These are phyloP conservation scores for Schwanniomyces sp. DNA, from an alignment of 805 yeast species.

Conservation along the genomic window DNA sequence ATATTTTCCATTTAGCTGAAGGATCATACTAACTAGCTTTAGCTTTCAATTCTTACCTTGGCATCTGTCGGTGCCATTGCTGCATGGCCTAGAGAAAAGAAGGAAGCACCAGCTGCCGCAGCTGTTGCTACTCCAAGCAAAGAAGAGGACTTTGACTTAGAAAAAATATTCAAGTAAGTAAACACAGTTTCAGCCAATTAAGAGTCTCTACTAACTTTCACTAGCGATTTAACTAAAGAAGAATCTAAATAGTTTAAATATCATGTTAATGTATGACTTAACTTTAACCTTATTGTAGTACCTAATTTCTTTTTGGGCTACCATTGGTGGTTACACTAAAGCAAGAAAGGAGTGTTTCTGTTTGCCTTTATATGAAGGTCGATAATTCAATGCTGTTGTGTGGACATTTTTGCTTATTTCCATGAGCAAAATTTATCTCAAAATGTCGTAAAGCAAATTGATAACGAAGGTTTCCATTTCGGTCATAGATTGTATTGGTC, in stretches of 20 bases:
- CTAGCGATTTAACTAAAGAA: constrained; percentile 43
- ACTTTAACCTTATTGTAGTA: too few relatives aligned
- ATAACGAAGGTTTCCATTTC: background rate
- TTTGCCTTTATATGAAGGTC: too few relatives aligned
- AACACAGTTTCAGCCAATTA: background rate
- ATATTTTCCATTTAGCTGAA: background rate
- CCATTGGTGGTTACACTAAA: too few relatives aligned
- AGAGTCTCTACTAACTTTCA: constrained; percentile 14
- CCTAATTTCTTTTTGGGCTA: too few relatives aligned
- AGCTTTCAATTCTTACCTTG: constrained; percentile 44
- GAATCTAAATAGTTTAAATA: constrained; percentile 29
- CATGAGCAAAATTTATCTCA: too few relatives aligned
- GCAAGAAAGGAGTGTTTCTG: too few relatives aligned
- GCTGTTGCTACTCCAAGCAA: constrained; percentile 22
- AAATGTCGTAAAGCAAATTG: background rate
- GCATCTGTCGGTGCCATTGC: constrained; percentile 37
- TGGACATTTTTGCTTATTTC: too few relatives aligned
- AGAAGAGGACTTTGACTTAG: constrained; percentile 45
- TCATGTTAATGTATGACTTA: background rate
- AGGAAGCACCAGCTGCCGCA: constrained; percentile 21
- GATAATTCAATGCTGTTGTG: too few relatives aligned
- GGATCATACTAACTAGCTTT: constrained; percentile 9
- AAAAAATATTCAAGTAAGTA: constrained; percentile 43
- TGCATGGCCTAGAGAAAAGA: constrained; percentile 36
- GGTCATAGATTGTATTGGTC: background rate